Conservation (phyloP, 1,284 basidiomycete species). For the Ustilago trichophora region DNA sequence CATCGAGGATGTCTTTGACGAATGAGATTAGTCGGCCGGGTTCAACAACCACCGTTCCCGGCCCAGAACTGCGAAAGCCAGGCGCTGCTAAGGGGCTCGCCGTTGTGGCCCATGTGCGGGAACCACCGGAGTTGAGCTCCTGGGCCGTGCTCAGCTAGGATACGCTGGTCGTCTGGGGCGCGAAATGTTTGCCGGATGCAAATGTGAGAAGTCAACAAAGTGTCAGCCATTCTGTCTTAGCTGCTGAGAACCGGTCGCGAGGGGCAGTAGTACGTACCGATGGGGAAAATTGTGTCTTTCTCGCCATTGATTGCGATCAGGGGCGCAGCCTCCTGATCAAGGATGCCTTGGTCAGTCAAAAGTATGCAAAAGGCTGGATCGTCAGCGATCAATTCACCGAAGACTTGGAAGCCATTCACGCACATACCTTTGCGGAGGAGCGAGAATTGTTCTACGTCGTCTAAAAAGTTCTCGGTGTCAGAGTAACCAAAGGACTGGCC, state of each 20-base stretch:
- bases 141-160: conserved; percentile 35
- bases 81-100: conserved; percentile 33
- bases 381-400: no score
- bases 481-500: conserved; percentile 31
- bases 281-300: conserved; percentile 43
- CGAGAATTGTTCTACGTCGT: conserved; percentile 28
- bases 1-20: no score
- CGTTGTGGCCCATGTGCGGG: conserved; percentile 37
- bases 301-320: conserved; percentile 37
- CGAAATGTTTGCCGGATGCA: not conserved
- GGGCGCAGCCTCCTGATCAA: conserved; percentile 21
- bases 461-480: conserved; percentile 26
- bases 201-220: not conserved
- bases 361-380: no score
- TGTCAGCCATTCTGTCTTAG: no score
- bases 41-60: conserved; percentile 12
- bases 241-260: no score
- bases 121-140: conserved; percentile 41
- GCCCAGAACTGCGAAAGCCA: conserved; percentile 33
- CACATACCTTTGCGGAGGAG: conserved; percentile 25
- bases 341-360: conserved; percentile 10
- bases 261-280: conserved; percentile 37
- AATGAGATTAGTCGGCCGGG: no score
- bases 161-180: conserved; percentile 35
- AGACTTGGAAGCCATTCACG: no score